Conservation (phyloP, 768 basidiomycete species). For the Boletus pseudo-olivaceus region DNA sequence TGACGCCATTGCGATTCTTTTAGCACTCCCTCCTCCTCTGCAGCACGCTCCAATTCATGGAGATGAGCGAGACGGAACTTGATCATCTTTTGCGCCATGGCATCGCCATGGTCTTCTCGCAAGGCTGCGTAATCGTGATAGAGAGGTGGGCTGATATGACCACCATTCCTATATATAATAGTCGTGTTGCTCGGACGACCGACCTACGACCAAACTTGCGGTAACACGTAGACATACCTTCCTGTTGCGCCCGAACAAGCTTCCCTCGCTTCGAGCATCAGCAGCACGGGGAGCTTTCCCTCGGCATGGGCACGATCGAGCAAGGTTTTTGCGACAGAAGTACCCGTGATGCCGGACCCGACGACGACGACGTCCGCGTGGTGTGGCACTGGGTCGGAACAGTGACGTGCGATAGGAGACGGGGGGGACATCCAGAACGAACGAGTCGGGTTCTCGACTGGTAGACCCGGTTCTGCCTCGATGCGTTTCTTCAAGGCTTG, state of each 20-base stretch:
- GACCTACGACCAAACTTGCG: neutral
- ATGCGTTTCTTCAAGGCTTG: constrained; percentile 33
- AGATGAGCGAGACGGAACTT: constrained; percentile 63
- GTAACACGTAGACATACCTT: constrained; percentile 46
- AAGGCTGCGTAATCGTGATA: constrained; percentile 56
- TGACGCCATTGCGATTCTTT: constrained; percentile 53
- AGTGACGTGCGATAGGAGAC: constrained; percentile 44
- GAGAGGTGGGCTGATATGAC: constrained; percentile 58
- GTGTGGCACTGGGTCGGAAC: constrained; percentile 23
- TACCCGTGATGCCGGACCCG: constrained; percentile 76
- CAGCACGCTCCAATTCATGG: constrained; percentile 42
- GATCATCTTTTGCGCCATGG: constrained; percentile 49
- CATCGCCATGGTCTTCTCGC: constrained; percentile 43
- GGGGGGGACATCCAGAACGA: constrained; percentile 65
- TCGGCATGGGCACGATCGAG: constrained; percentile 35
- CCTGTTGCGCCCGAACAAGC: constrained; percentile 73
- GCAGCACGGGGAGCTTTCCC: constrained; percentile 39
- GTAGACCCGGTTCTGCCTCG: constrained; percentile 51
- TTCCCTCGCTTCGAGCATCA: constrained; percentile 82
- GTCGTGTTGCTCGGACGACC: neutral
- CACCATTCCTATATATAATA: constrained; percentile 56
- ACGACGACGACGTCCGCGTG: constrained; percentile 68
- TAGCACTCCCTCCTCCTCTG: constrained; percentile 51
- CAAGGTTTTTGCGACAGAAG: constrained; percentile 53
- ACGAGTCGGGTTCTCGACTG: constrained; percentile 47